Evolutionary conservation across 202 grass and related monocot species (phyloP).

Genomic region (Panicum hallii): DNA sequence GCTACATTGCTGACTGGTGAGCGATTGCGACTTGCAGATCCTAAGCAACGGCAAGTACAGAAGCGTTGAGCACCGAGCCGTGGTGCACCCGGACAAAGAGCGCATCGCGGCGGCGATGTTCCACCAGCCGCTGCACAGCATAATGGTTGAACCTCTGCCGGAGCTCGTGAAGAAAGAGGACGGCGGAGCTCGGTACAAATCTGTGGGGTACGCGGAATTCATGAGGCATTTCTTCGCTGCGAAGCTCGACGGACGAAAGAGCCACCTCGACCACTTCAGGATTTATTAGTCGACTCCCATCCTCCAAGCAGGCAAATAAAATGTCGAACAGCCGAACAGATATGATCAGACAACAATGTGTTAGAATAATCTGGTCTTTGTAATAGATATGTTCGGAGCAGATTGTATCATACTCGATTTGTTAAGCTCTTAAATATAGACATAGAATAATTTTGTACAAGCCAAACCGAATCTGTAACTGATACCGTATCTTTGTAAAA

Average conservation of each 20-base stretch:
- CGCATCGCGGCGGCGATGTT: slow-evolving; percentile 55
- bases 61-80: slow-evolving; percentile 64
- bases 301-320: not conserved
- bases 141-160: slow-evolving; percentile 40
- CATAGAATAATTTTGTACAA: too few relatives aligned
- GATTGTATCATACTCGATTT: too few relatives aligned
- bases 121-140: slow-evolving; percentile 10
- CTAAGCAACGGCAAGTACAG: slow-evolving; percentile 58
- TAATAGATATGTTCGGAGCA: too few relatives aligned
- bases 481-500: too few relatives aligned
- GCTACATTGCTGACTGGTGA: not conserved
- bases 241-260: slow-evolving; percentile 45
- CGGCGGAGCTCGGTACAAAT: slow-evolving; percentile 12
- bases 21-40: slow-evolving; percentile 14
- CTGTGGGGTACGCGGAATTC: slow-evolving; percentile 40
- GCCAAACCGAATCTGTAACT: too few relatives aligned
- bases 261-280: slow-evolving; percentile 30
- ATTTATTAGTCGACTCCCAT: not conserved
- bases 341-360: not conserved
- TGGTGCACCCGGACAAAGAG: slow-evolving; percentile 44
- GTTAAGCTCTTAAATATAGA: too few relatives aligned
- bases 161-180: slow-evolving; percentile 37
- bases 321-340: not conserved
- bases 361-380: too few relatives aligned
- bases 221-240: slow-evolving; percentile 32